Evolutionary conservation across 1,284 basidiomycete species (phyloP), one percentile per base, ranked within the genome.

Genomic region (Volvariella surrecta): DNA sequence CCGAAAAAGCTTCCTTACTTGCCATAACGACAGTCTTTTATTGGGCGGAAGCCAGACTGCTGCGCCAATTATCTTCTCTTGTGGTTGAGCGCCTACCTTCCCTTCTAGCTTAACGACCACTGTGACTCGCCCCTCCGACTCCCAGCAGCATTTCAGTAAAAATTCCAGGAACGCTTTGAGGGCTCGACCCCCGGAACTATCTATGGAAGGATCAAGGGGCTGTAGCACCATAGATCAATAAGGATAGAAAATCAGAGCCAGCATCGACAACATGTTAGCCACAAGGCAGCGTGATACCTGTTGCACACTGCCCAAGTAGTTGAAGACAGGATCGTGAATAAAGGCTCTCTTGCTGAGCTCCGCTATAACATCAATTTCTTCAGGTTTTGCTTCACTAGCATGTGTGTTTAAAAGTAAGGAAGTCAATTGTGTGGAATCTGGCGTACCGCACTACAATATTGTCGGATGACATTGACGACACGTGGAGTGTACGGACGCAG

Each of bases 41-140:
- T 42, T 34, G 1, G 46, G 43, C n/a, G 46, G 46, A n/a, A 45
- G 11, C 46, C 46, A 43, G 21, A 22, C 17, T 13, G 37, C 22
- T n/a, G 43, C 41, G 6, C 37, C 43, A 24, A 44, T n/a, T 35
- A 39, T 9, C 15, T 20, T 24, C 18, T 22, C 43, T 19, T 28
- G 21, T 30, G 40, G n/a, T 13, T 28, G 16, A 13, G 22, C 16
- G 13, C 22, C 24, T 20, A 18, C 38, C 1, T n/a, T 24, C 13
- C 44, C 38, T 6, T 28, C 22, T 22, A 41, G 40, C 20, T 43
- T 42, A 3, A 30, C 22, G 22, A 32, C 37, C 9, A 46, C 45
- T 8, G 37, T 40, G 13, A 46, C 21, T 8, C 41, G 34, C 4
- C 34, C 34, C 7, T 15, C 18, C 6, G 18, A 35, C n/a, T 7